phyloP scores from a whole-genome alignment of 768 basidiomycete species.

The Russula compacta region DNA sequence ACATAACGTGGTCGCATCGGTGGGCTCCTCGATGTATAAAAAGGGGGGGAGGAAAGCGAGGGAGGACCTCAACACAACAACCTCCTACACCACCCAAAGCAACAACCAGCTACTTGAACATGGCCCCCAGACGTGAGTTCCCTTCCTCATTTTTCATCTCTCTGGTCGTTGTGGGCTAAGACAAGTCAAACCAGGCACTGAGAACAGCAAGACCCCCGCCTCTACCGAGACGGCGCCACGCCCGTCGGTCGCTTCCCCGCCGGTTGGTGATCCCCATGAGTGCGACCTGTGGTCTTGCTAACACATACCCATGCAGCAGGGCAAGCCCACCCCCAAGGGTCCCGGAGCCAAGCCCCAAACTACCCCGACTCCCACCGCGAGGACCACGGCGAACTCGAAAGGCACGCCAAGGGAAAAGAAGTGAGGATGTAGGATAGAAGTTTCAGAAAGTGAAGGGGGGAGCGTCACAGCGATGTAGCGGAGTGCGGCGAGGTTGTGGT shows the following conservation, averaged over 20 bases:
- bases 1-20: not conserved
- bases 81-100: constrained; percentile 6
- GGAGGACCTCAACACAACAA: constrained; percentile 1
- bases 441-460: too few relatives aligned
- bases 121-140: constrained; percentile 7
- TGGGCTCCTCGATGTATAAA: not conserved
- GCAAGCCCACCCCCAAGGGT: not conserved
- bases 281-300: not conserved
- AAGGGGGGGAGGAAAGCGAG: not conserved
- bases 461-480: too few relatives aligned
- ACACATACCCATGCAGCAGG: not conserved
- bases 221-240: not conserved
- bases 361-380: not conserved
- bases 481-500: too few relatives aligned
- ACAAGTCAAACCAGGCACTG: not conserved
- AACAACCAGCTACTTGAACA: constrained; percentile 3
- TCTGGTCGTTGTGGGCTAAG: not conserved
- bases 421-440: too few relatives aligned
- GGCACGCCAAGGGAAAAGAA: not conserved
- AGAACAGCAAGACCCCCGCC: not conserved
- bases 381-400: not conserved
- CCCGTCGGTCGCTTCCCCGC: not conserved
- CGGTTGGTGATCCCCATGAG: not conserved
- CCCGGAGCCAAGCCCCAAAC: not conserved
- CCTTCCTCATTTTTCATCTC: not conserved